These are phyloP conservation scores for Pythium apleroticum DNA, from an alignment of 352 stramenopile species.

Conservation along the genomic window DNA sequence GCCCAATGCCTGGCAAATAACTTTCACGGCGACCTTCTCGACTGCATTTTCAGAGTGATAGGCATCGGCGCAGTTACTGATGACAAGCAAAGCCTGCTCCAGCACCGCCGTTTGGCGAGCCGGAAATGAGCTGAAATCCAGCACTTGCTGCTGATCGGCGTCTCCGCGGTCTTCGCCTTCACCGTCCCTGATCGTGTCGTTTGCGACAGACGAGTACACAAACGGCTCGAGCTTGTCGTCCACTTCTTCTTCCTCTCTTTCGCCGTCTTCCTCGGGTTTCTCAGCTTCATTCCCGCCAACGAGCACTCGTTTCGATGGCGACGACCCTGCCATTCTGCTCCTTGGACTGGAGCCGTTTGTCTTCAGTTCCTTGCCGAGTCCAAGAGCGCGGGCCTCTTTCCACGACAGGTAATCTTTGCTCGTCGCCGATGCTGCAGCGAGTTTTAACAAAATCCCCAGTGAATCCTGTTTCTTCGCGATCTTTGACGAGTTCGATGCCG, in stretches of 20 bases:
- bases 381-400: constrained; percentile 35
- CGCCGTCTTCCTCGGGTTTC: constrained; percentile 4
- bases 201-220: constrained; percentile 16
- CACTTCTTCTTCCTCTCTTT: constrained; percentile 27
- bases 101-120: constrained; percentile 56
- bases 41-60: constrained; percentile 41
- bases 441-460: constrained; percentile 45
- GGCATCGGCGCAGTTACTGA: constrained; percentile 67
- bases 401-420: constrained; percentile 57
- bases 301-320: not conserved
- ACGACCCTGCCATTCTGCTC: not conserved
- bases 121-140: constrained; percentile 62
- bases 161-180: constrained; percentile 18
- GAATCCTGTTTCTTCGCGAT: constrained; percentile 44
- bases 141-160: constrained; percentile 30
- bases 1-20: constrained; percentile 51
- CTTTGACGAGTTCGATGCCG: constrained; percentile 36
- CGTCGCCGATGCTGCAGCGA: constrained; percentile 40
- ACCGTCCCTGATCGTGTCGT: not conserved
- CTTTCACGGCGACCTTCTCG: constrained; percentile 53
- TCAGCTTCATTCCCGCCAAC: not conserved
- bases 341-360: constrained; percentile 4
- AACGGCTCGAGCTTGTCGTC: constrained; percentile 33
- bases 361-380: constrained; percentile 9
- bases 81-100: constrained; percentile 61